Percentiles rank a stretch among this genome's conserved stretches.
Conservation (phyloP, 2,329 filamentous ascomycete species). For the Trichoderma atrobrunneum region DNA sequence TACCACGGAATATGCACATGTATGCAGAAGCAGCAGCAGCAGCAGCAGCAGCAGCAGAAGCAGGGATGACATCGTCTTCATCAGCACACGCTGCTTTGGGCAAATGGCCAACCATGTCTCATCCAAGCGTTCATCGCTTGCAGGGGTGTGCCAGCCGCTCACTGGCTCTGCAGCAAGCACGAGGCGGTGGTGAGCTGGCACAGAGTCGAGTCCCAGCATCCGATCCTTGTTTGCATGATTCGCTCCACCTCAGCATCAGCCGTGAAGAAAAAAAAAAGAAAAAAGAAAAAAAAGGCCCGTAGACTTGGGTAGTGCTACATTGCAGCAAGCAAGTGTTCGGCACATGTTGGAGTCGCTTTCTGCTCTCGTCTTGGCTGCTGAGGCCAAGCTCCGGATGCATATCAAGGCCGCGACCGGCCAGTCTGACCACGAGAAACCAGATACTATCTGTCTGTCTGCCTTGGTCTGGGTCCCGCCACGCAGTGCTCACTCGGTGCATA, state of each 20-base stretch:
- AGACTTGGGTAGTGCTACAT: not conserved
- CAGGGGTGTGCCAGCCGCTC: slow-evolving; percentile 6
- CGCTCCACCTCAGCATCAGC: slow-evolving; percentile 5
- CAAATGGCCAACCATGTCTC: slow-evolving; percentile 3
- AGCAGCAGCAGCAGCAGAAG: not conserved
- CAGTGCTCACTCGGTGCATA: slow-evolving; percentile 4
- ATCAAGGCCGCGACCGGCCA: slow-evolving; percentile 15
- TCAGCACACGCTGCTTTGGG: not conserved
- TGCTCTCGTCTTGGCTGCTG: not conserved
- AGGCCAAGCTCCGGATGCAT: slow-evolving; percentile 14
- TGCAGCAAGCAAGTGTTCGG: not conserved
- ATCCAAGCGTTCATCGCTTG: slow-evolving; percentile 13
- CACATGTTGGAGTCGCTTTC: not conserved
- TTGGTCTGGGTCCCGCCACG: slow-evolving; percentile 9
- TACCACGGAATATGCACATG: not conserved
- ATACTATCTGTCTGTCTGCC: not conserved
- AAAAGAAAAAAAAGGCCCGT: not conserved
- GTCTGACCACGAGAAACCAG: not conserved
- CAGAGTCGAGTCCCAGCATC: slow-evolving; percentile 7
- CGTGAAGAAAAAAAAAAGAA: not conserved
- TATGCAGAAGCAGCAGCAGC: not conserved
- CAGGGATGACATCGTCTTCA: slow-evolving; percentile 10
- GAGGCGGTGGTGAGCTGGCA: slow-evolving; percentile 21
- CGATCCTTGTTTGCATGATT: slow-evolving; percentile 2
- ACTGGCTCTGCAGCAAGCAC: slow-evolving; percentile 16